These are phyloP conservation scores for Sporothrix luriei DNA, from an alignment of 2,329 filamentous ascomycete species.

Conservation along the genomic window DNA sequence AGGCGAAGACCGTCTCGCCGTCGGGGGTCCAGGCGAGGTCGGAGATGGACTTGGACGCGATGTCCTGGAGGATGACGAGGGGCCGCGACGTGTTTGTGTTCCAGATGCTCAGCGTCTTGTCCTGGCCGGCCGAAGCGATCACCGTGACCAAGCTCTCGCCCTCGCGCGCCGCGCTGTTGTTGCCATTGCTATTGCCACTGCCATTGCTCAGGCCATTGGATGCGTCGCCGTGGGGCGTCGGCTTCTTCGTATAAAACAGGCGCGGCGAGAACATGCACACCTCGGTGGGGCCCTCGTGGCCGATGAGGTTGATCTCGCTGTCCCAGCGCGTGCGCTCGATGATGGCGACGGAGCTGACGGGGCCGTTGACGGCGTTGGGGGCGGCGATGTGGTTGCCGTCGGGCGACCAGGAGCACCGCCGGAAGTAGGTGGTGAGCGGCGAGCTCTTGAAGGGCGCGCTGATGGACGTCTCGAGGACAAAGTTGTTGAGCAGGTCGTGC, in stretches of 20 bases:
- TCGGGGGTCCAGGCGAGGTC: slow-evolving; percentile 94
- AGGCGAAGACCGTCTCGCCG: slow-evolving; percentile 81
- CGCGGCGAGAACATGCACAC: slow-evolving; percentile 96
- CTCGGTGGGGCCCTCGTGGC: slow-evolving; percentile 94
- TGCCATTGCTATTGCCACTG: slow-evolving; percentile 34
- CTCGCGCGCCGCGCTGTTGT: slow-evolving; percentile 34
- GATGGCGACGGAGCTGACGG: slow-evolving; percentile 95
- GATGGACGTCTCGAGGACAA: slow-evolving; percentile 91
- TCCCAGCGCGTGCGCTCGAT: slow-evolving; percentile 92
- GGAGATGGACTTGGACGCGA: slow-evolving; percentile 88
- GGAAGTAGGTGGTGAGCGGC: slow-evolving; percentile 94
- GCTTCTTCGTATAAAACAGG: slow-evolving; percentile 76
- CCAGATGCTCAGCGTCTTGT: slow-evolving; percentile 96
- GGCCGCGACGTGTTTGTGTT: slow-evolving; percentile 94
- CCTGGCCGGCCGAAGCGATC: slow-evolving; percentile 93
- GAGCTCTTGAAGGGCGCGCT: slow-evolving; percentile 84
- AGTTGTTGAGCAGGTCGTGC: slow-evolving; percentile 96
- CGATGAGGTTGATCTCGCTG: slow-evolving; percentile 94
- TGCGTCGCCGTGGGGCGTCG: slow-evolving; percentile 53
- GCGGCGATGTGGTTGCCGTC: slow-evolving; percentile 97
- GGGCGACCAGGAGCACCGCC: slow-evolving; percentile 94
- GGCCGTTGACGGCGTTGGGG: slow-evolving; percentile 94
- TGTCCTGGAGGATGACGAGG: slow-evolving; percentile 84
- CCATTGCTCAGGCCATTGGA: slow-evolving; percentile 52
- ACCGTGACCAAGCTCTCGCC: slow-evolving; percentile 70